These are phyloP conservation scores for Cinnamomum chago DNA, from an alignment of 164 flowering plant species.

Conservation along the genomic window DNA sequence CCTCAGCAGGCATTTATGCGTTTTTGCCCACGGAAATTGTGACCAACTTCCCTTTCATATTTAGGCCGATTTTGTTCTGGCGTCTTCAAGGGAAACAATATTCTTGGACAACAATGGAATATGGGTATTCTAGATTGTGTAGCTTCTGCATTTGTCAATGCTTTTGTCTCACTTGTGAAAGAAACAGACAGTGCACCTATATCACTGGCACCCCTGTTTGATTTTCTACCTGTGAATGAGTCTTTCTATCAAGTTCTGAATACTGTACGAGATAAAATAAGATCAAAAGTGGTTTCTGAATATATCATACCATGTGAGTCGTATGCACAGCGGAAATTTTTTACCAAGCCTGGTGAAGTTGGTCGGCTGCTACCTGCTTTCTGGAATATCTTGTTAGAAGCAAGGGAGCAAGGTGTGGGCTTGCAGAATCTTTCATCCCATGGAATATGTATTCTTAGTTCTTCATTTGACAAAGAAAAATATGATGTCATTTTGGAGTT, in stretches of 20 bases:
- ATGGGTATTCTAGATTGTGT: too few species aligned
- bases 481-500: conserved; percentile 15
- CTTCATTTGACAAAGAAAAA: conserved; percentile 1
- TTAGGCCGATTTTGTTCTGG: conserved; percentile 52
- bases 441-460: conserved; percentile 14
- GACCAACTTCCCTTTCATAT: conserved; percentile 59
- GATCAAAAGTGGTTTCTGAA: conserved; percentile 5
- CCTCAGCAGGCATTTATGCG: conserved; percentile 50
- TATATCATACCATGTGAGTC: conserved; percentile 27
- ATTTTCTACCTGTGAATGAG: too few species aligned
- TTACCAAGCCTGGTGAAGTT: conserved; percentile 22
- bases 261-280: too few species aligned
- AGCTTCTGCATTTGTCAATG: too few species aligned
- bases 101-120: too few species aligned
- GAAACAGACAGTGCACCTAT: too few species aligned
- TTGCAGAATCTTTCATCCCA: conserved; percentile 25
- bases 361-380: conserved; percentile 20
- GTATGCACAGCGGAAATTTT: conserved; percentile 14
- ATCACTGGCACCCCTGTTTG: too few species aligned
- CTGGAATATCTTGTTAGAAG: conserved; percentile 26
- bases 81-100: conserved; percentile 60
- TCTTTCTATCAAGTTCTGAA: too few species aligned
- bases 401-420: conserved; percentile 24
- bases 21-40: conserved; percentile 65
- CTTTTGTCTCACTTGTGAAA: too few species aligned